Evolutionary conservation across 2,329 filamentous ascomycete genomes (phyloP).

Genomic region (Orbilia ellipsospora): DNA sequence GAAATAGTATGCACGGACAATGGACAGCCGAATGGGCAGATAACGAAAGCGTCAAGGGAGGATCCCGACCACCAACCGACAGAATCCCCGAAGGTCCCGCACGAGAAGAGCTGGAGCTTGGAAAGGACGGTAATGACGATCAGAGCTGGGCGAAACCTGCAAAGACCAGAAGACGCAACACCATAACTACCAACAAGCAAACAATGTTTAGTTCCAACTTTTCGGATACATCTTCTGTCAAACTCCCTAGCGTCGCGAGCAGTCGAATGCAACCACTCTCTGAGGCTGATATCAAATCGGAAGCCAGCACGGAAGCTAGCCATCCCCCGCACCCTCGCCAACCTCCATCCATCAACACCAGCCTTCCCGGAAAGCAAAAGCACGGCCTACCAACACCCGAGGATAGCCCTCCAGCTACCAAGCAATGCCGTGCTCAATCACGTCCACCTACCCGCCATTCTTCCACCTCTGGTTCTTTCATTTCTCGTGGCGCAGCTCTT

Average conservation of each 20-base stretch:
- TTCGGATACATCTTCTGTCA: constrained; percentile 51
- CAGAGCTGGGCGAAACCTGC: constrained; percentile 53
- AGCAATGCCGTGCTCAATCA: constrained; percentile 48
- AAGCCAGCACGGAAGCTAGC: constrained; percentile 48
- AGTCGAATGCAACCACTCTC: constrained; percentile 52
- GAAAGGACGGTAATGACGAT: constrained; percentile 53
- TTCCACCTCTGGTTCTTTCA: constrained; percentile 40
- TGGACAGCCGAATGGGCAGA: constrained; percentile 53
- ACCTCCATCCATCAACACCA: constrained; percentile 53
- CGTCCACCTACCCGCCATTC: constrained; percentile 44
- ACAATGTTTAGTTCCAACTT: constrained; percentile 46
- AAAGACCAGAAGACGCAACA: constrained; percentile 52
- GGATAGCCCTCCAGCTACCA: constrained; percentile 51
- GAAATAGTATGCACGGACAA: constrained; percentile 46
- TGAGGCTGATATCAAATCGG: constrained; percentile 52
- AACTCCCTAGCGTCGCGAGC: constrained; percentile 46
- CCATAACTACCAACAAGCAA: constrained; percentile 52
- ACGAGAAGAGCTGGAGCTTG: constrained; percentile 48
- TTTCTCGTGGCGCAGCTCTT: constrained; percentile 26
- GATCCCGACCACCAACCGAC: constrained; percentile 42
- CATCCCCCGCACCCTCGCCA: constrained; percentile 35
- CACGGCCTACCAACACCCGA: constrained; percentile 49
- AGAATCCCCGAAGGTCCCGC: constrained; percentile 33
- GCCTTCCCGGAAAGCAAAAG: constrained; percentile 43
- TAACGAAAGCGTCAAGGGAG: constrained; percentile 45